Evolutionary conservation across 495 filamentous ascomycete genomes (phyloP), one percentile per base, ranked within the genome.

Genomic region (Mytilinidion resinicola): DNA sequence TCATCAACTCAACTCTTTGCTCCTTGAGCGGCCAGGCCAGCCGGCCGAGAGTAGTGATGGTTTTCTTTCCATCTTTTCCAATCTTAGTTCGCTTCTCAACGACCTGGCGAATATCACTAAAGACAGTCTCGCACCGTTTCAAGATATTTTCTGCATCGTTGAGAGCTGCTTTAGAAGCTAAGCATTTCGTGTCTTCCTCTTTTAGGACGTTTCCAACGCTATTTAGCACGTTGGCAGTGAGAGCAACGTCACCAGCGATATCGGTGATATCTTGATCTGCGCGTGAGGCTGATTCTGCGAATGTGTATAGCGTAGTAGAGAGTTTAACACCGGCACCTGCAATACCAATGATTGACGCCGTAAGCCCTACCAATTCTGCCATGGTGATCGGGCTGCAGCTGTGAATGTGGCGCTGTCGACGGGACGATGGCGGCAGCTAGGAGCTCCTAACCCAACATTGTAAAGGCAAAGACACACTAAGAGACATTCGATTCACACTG

Each of bases 1-100:
- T 36, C 25, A 59, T 17, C 8, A 64, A 43, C 47, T 64, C 51
- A 12, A 64, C 35, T 35, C 50, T 59, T 52, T 56, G 61, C 44
- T 59, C 61, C 15, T 64, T 64, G 43, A 59, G n/a, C 38, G 61
- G 56, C 61, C 61, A 59, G 0, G 56, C 21, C 2, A 64, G 38
- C 47, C 48, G 59, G 7, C 61, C 61, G 35, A 64, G 30, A 4
- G 52, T 41, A 12, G 48, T 64, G 15, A 64, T 39, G 4, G 39
- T 41, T 37, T 46, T 64, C 52, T 55, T 64, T 34, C 56, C 61
- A 56, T 59, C 56, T 41, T 60, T 64, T 15, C 30, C 10, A 3
- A 21, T 46, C 37, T 60, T 59, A 37, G 51, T 64, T 20, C 61
- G 54, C 33, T 64, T 64, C 7, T 64, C 56, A 44, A 64, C 36